A percentile compares a stretch with the other conserved stretches of the same genome.
These are phyloP conservation scores for Echria macrotheca DNA, from an alignment of 495 filamentous ascomycete genomes.

Conservation along the genomic window DNA sequence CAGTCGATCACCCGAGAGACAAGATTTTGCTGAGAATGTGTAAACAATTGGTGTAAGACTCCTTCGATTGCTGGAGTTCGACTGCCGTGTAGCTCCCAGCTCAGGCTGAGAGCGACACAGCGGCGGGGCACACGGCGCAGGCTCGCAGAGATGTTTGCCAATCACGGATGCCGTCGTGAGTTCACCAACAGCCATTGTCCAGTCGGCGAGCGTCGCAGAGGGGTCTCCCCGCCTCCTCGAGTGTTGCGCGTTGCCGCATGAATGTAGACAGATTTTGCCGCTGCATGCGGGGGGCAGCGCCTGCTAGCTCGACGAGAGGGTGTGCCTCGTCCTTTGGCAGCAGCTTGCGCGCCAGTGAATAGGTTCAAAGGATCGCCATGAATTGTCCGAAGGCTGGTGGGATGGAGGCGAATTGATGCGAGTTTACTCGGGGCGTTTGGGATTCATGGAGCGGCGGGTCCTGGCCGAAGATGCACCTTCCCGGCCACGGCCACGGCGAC, in stretches of 20 bases:
- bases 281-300: slow-evolving; percentile 19
- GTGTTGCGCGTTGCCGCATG: slow-evolving; percentile 19
- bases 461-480: neutral
- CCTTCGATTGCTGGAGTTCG: neutral
- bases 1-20: slow-evolving; percentile 6
- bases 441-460: neutral
- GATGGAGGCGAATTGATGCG: too few species aligned
- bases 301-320: neutral
- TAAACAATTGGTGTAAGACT: neutral
- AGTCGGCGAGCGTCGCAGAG: slow-evolving; percentile 4
- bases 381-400: too few species aligned
- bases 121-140: slow-evolving; percentile 9
- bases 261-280: slow-evolving; percentile 25
- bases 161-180: slow-evolving; percentile 6
- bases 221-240: neutral
- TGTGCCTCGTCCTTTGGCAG: neutral
- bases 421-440: too few species aligned
- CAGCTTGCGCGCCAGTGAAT: too few species aligned
- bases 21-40: neutral
- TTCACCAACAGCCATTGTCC: slow-evolving; percentile 6
- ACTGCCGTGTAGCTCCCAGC: neutral
- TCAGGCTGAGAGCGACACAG: slow-evolving; percentile 2
- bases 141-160: slow-evolving; percentile 4
- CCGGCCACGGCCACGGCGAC: neutral
- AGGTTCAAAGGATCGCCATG: too few species aligned